These are phyloP conservation scores for Crocinoboletus sp. DNA, from an alignment of 1,284 basidiomycete species.

Conservation along the genomic window DNA sequence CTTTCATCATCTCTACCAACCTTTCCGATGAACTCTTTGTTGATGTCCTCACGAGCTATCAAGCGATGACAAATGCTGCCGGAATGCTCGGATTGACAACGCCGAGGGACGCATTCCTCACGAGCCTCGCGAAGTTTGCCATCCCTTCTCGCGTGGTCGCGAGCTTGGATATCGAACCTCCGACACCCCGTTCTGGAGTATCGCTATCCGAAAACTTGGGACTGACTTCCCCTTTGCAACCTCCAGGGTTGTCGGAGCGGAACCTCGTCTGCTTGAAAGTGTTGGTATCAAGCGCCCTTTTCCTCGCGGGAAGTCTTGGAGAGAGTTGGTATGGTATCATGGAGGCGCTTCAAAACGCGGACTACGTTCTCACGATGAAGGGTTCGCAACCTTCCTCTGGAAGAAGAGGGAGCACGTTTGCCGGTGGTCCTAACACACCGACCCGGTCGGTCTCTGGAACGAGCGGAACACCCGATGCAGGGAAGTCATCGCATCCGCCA, in stretches of 20 bases:
- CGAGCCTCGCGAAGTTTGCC: constrained; percentile 80
- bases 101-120: constrained; percentile 92
- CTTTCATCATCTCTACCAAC: constrained; percentile 87
- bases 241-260: constrained; percentile 79
- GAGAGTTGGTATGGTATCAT: constrained; percentile 90
- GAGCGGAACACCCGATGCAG: constrained; percentile 18
- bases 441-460: constrained; percentile 38
- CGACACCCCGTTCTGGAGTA: constrained; percentile 57
- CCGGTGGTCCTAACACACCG: constrained; percentile 27
- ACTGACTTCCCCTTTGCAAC: constrained; percentile 43
- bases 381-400: constrained; percentile 32
- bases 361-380: constrained; percentile 76
- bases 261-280: constrained; percentile 91
- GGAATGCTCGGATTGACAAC: constrained; percentile 85
- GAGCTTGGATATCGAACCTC: constrained; percentile 67
- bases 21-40: constrained; percentile 85
- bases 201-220: constrained; percentile 74
- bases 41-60: constrained; percentile 76
- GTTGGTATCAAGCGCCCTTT: constrained; percentile 73
- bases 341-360: constrained; percentile 89
- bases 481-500: constrained; percentile 17
- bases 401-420: constrained; percentile 37
- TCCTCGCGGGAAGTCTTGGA: constrained; percentile 81
- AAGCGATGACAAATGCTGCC: constrained; percentile 83
- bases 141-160: constrained; percentile 87